These are phyloP conservation scores for Eucalyptus marginata DNA, from an alignment of 345 rosid species.

Conservation along the genomic window DNA sequence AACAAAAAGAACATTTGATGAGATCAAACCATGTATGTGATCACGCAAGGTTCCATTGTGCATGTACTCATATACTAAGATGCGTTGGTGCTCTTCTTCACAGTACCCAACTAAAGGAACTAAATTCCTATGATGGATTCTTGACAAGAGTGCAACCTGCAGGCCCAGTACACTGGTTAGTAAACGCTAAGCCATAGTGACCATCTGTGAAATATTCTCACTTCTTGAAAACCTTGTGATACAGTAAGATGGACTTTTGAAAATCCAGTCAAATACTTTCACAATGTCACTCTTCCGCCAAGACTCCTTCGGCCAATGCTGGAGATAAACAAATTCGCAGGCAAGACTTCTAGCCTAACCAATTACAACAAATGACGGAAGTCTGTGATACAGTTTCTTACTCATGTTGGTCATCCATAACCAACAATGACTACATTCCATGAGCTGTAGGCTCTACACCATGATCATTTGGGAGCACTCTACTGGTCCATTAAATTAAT, in stretches of 20 bases:
- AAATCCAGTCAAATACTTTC: not conserved
- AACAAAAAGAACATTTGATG: not conserved
- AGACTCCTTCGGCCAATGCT: not conserved
- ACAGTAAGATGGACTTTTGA: not conserved
- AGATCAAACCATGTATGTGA: constrained; percentile 57
- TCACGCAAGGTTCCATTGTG: constrained; percentile 89
- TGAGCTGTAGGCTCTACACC: not conserved
- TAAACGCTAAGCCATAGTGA: not conserved
- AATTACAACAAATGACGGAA: not conserved
- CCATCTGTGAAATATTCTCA: not conserved
- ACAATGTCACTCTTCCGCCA: not conserved
- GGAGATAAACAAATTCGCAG: not conserved
- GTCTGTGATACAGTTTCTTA: not conserved
- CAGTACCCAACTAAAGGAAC: constrained; percentile 95
- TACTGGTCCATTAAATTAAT: not conserved
- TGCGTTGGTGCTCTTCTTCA: constrained; percentile 59
- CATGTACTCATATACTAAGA: constrained; percentile 93
- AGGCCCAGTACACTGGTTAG: not conserved
- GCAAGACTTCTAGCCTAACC: not conserved
- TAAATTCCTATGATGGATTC: constrained; percentile 96
- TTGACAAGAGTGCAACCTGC: constrained; percentile 87
- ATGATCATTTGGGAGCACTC: not conserved
- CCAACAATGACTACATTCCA: not conserved
- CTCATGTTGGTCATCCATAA: not conserved
- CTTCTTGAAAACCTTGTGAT: not conserved